Evolutionary conservation across 768 basidiomycete species (phyloP), one percentile per base, ranked within the genome.

Genomic region (Mycena epipterygia): DNA sequence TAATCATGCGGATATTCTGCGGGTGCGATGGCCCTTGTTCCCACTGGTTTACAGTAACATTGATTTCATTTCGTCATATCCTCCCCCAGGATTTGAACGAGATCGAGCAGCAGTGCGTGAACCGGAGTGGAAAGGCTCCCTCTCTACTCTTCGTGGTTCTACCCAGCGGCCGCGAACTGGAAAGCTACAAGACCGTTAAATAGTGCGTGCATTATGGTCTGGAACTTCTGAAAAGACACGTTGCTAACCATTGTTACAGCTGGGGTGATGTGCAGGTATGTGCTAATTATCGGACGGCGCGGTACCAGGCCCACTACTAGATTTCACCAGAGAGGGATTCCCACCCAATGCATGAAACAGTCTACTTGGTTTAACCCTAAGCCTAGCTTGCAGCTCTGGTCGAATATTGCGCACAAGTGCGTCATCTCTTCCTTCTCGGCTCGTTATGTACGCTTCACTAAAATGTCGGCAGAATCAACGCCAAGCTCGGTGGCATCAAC

Each of bases 401-500:
- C 92, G 0, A 95, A 95, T 67, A 90, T 94, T 5, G 89, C 88
- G 70, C 79, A 95, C 37, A 95, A 95, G 93, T 94, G 59, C 73
- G 89, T 79, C 79, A 55, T 25, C 11, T 17, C 51, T 39, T 53
- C 12, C 39, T 30, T 2, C 14, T 51, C 51, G 37, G 51, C 37
- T 66, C 64, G 21, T 35, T 69, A 64, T 33, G 16, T 25, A 58
- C 39, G 42, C 27, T 16, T 27, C n/a, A 21, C 29, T 32, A 17
- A n/a, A 12, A 52, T 16, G 12, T 65, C 16, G 7, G 16, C 67
- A 95, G 94, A 77, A 86, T 95, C 72, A 95, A 95, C 68, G 93
- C 93, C 27, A 95, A 95, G 77, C 84, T 95, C 0, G 94, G 94
- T 16, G 94, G 94, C 2, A 91, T 94, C 76, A 95, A 95, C 75